Base-by-base conservation (phyloP, 768 basidiomycete species). In the Podaxis sp. region DNA sequence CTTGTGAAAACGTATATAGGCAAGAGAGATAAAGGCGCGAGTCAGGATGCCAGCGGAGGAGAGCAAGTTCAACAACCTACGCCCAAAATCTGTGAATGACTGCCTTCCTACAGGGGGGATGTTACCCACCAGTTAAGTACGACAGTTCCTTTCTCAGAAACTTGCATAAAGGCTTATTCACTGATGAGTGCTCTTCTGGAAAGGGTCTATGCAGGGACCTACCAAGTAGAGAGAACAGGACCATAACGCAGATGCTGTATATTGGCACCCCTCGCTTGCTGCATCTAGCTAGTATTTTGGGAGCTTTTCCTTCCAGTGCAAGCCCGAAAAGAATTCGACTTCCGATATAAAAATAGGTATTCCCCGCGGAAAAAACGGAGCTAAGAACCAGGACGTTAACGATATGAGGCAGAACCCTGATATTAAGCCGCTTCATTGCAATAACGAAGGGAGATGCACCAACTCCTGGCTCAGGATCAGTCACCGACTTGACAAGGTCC, bases 401-500 rank as follows among this genome's bases (percentile, higher is more conserved):
- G 70, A 94, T 84, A 56, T 85, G 82, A 4, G 86, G 86, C 9
- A 90, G 73, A 2, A 82, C 80, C 59, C 81, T 85, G 67, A 94
- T 90, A 7, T 86, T 80, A 29, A 91, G 79, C 41, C 82, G 79
- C 59, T 76, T 74, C 80, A 94, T 91, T 17, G 91, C 92, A 63
- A 94, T 89, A 47, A 94, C 93, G 74, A 93, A 96, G 0, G 93
- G 93, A 5, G 89, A 91, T 37, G 88, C 76, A 2, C 86, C 85
- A 40, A 81, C 80, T 22, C 81, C 81, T 2, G 82, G 79, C 38
- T 73, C 73, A 0, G 91, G 90, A 55, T 83, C 81, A 1, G 84
- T 84, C 17, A 83, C 69, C 0, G 80, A 83, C 52, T 72, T 68
- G 47, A 87, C 75, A 29, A 93, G 78, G 53, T 78, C 68, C 1